Conservation (phyloP, 108 stramenopile genomes). For the Discostella pseudostelligera region DNA sequence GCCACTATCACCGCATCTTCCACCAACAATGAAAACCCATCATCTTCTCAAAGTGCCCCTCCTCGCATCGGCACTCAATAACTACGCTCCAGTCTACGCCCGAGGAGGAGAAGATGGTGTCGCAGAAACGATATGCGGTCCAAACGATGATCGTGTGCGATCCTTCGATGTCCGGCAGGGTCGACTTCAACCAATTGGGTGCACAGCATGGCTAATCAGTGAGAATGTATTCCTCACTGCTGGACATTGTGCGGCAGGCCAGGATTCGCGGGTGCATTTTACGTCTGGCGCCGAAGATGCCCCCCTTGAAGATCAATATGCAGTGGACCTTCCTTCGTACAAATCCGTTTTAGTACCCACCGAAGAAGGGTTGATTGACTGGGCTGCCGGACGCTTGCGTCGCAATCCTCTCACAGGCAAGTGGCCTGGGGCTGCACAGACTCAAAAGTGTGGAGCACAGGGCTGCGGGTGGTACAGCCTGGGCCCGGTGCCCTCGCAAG, state of each 20-base stretch:
- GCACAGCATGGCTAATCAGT: conserved; percentile 13
- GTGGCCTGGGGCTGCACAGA: conserved; percentile 13
- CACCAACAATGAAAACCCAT: no score
- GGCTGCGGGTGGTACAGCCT: conserved; percentile 18
- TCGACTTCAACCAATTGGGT: neutral
- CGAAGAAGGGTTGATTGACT: no score
- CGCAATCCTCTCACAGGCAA: conserved; percentile 3
- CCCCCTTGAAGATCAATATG: conserved; percentile 11
- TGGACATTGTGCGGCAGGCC: conserved; percentile 6
- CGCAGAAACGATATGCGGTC: neutral
- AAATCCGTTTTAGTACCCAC: no score
- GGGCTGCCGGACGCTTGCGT: conserved; percentile 2
- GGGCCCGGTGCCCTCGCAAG: conserved; percentile 2
- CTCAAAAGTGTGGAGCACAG: conserved; percentile 1
- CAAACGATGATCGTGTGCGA: conserved; percentile 3
- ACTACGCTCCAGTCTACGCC: neutral
- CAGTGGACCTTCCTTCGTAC: conserved; percentile 3
- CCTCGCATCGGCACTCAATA: neutral
- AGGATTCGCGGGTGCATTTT: conserved; percentile 3
- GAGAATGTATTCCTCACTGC: conserved; percentile 5
- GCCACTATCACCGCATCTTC: no score
- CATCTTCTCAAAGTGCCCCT: no score
- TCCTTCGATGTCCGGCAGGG: conserved; percentile 11
- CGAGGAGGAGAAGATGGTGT: neutral
- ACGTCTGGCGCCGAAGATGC: neutral